Base-by-base conservation (phyloP, 2,329 filamentous ascomycete genomes). In the Endocalyx cinctus region DNA sequence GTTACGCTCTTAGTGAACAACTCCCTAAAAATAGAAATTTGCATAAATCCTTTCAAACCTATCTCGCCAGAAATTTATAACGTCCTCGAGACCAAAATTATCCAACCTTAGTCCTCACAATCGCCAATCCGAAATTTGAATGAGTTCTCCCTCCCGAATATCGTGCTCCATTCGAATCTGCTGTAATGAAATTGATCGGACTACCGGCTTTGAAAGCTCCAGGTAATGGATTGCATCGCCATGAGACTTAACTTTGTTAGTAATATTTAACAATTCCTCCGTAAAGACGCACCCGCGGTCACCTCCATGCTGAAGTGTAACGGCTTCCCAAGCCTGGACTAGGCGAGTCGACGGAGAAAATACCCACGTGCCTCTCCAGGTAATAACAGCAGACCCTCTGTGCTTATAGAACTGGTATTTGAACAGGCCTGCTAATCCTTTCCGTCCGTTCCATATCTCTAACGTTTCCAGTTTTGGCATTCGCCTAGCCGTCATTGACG, bases 391-490 rank as follows among this genome's bases (percentile, higher is more conserved):
- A 10, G 22, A 14, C 23, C 34, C 25, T 34, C 22, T 25, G 28
- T 29, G 6, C 17, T 28, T 17, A 27, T 29, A 27, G 13, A 23
- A 25, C 10, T 53, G 46, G 28, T 57, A 59, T 33, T 41, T 38
- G 38, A 60, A 59, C 34, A 59, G 47, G 34, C 39, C 40, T 26
- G 57, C 54, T 28, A 54, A 33, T 4, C 54, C 51, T 43, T 52
- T 47, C 47, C 38, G 28, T 43, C 51, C 57, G 46, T 58, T 58
- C 54, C 54, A 59, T 31, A 59, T 55, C 41, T 59, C 54, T 52
- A 59, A 54, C 33, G 43, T 59, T 43, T 52, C 35, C 25, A 59
- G 41, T n/a, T 29, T 35, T 36, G 53, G 54, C 53, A 59, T 60
- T 39, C 43, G 48, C 16, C 48, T 46, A 17, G 53, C 54, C 31